Conservation (phyloP, 1,139 yeast genomes). For the Pneumocystis jirovecii region DNA sequence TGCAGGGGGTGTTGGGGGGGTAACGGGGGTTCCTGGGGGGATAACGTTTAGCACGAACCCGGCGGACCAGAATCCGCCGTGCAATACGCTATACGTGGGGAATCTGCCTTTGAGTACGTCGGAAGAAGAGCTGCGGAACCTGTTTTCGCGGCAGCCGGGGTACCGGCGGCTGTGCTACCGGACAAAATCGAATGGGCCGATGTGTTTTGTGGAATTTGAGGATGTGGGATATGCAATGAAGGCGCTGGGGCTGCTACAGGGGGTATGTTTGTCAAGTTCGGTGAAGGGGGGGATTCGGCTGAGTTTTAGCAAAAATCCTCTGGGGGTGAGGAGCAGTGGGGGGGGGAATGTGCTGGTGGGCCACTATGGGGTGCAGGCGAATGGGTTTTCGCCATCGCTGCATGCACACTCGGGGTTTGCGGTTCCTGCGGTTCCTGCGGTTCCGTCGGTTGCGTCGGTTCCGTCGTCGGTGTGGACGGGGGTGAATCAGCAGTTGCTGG, state of each 20-base stretch:
- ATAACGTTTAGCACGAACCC: conserved; percentile 43
- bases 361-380: too few relatives aligned
- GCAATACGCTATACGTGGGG: conserved; percentile 92
- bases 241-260: conserved; percentile 85
- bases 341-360: too few relatives aligned
- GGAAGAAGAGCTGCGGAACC: conserved; percentile 75
- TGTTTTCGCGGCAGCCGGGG: conserved; percentile 81
- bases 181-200: conserved; percentile 58
- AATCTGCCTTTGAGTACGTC: conserved; percentile 95
- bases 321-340: conserved; percentile 54
- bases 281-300: conserved; percentile 85
- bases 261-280: conserved; percentile 54
- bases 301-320: conserved; percentile 86
- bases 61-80: conserved; percentile 97
- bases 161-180: conserved; percentile 84
- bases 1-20: too few relatives aligned
- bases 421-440: too few relatives aligned
- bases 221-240: conserved; percentile 87
- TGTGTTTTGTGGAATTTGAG: conserved; percentile 98
- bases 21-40: too few relatives aligned
- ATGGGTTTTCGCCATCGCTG: background rate
- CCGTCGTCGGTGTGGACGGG: background rate
- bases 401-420: background rate
- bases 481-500: background rate
- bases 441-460: too few relatives aligned